Evolutionary conservation across 139 green algal genomes (phyloP), one percentile per base, ranked within the genome.

Genomic region (Zygnema cylindricum): DNA sequence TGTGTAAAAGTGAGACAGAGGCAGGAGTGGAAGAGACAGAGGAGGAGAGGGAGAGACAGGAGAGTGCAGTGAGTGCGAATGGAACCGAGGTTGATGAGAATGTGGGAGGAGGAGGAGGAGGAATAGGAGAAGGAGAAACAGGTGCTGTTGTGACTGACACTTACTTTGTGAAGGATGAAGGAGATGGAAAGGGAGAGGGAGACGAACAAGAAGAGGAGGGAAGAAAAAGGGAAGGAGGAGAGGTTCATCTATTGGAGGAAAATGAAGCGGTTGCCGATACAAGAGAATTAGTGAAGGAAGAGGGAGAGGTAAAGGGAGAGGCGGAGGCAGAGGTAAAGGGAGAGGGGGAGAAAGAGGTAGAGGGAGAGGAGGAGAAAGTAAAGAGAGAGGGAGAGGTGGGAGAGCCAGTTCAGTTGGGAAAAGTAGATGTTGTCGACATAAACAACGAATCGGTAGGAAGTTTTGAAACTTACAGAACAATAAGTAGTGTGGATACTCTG

Each of bases 251-350:
- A 63, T 63, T 25, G 49, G 49, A 25, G 49, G 7, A 63, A 63
- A 63, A 63, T 63, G 49, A 16, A 63, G 16, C 7, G 49, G 49
- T 63, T 25, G 16, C 49, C 7, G 16, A 16, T 63, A 16, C 49
- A 63, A 63, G 71, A 79, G 71, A 79, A 16, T 11, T 7, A 79
- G 21, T 7, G 7, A 16, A 79, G 71, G 38, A 16, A 79, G 71
- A 79, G 71, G 38, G 71, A 16, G 71, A 79, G 71, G 38, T 7
- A 79, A 16, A 79, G 71, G 38, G 71, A 16, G 7, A 79, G 71
- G 7, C 11, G 7, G 71, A 79, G 71, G 7, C 11, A 79, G 71
- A 79, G 71, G 7, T 7, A 79, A 16, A 79, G 71, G 38, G 71
- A 79, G 71, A 79, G 7, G 38, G 71, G 38, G 71, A 79, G 16